A percentile compares a stretch with the other conserved stretches of the same genome.
Conservation (phyloP, 192 early-diverging fungal genomes). For the Coemansia sp. region DNA sequence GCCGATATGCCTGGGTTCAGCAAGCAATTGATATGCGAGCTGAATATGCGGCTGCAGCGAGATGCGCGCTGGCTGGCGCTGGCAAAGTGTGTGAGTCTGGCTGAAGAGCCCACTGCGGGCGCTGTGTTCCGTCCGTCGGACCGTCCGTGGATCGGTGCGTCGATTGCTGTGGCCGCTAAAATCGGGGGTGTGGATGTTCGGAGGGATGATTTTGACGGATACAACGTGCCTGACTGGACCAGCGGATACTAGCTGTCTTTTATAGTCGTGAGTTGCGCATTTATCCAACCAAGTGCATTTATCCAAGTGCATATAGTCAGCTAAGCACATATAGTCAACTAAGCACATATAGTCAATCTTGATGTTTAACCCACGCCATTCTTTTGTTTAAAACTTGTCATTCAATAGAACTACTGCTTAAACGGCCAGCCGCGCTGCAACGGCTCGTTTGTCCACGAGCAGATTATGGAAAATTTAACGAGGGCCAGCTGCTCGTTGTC, state of each 20-base stretch:
- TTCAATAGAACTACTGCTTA: no score
- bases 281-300: no score
- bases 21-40: slow-evolving; percentile 58
- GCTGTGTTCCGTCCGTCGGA: slow-evolving; percentile 66
- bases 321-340: no score
- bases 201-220: slow-evolving; percentile 64
- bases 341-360: no score
- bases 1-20: slow-evolving; percentile 72
- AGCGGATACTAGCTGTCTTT: no score
- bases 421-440: not conserved
- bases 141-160: slow-evolving; percentile 81
- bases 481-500: not conserved
- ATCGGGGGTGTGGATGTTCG: slow-evolving; percentile 65
- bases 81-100: slow-evolving; percentile 55
- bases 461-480: not conserved
- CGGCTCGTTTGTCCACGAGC: not conserved
- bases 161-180: slow-evolving; percentile 72
- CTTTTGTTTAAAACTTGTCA: no score
- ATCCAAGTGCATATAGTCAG: no score
- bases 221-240: slow-evolving; percentile 53
- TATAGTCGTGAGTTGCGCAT: no score
- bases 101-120: slow-evolving; percentile 54
- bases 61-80: slow-evolving; percentile 54
- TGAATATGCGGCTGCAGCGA: slow-evolving; percentile 54
- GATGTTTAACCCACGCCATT: no score